Evolutionary conservation across 2,329 filamentous ascomycete species (phyloP).

Genomic region (Metarhizium rileyi): DNA sequence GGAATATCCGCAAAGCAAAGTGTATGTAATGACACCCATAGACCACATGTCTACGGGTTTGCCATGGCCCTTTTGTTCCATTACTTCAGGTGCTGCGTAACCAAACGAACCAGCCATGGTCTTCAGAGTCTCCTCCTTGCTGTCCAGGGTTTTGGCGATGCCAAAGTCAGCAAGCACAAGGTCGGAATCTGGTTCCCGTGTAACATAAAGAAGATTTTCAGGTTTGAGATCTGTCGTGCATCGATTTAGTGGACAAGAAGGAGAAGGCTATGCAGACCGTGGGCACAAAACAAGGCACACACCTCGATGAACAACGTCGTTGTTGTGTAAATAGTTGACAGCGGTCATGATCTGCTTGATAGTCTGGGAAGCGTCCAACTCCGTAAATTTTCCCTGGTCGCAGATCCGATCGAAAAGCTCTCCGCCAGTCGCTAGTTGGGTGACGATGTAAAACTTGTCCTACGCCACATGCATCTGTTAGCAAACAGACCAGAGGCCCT

Average conservation of each 20-base stretch:
- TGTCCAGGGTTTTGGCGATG: conserved; percentile 96
- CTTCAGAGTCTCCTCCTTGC: conserved; percentile 80
- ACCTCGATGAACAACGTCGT: conserved; percentile 95
- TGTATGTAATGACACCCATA: conserved; percentile 96
- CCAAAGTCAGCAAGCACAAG: conserved; percentile 95
- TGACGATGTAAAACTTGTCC: conserved; percentile 99
- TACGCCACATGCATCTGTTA: conserved; percentile 23
- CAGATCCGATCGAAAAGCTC: conserved; percentile 98
- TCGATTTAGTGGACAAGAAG: conserved; percentile 2
- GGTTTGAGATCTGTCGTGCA: conserved; percentile 73
- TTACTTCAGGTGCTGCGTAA: conserved; percentile 94
- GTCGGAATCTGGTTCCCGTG: conserved; percentile 63
- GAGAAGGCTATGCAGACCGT: neutral
- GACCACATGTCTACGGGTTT: conserved; percentile 99
- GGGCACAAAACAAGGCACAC: conserved; percentile 11
- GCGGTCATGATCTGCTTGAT: conserved; percentile 90
- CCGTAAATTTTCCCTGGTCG: conserved; percentile 95
- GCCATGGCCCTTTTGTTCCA: conserved; percentile 94
- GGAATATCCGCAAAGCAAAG: conserved; percentile 93
- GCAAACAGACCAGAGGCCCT: neutral
- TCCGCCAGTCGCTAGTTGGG: conserved; percentile 87
- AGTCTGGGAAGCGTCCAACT: conserved; percentile 93
- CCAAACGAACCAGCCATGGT: conserved; percentile 99
- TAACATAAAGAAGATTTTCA: conserved; percentile 93
- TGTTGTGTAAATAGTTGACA: conserved; percentile 87